Conservation (phyloP, 345 rosid species). For the Gossypium herbaceum region DNA sequence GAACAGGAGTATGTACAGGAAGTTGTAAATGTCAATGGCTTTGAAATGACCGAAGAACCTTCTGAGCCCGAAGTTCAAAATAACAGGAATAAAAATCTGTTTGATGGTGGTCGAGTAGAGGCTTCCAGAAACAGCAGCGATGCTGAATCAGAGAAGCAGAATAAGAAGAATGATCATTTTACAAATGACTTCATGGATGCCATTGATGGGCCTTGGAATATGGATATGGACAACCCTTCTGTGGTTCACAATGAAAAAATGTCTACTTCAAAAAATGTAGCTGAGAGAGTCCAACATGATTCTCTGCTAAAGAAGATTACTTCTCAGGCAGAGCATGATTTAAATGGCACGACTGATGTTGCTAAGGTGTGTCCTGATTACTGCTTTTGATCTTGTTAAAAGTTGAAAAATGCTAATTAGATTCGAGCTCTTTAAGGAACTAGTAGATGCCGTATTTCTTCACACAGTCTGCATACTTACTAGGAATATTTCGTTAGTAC, state of each 20-base stretch:
- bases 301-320: slow-evolving; percentile 18
- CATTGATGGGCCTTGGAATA: slow-evolving; percentile 1
- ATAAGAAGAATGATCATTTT: slow-evolving; percentile 3
- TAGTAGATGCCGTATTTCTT: not conserved
- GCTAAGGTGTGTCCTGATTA: slow-evolving; percentile 4
- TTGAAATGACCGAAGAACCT: slow-evolving; percentile 15
- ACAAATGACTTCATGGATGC: slow-evolving; percentile 10
- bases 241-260: not conserved
- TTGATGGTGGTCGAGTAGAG: not conserved
- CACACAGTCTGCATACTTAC: not conserved
- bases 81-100: not conserved
- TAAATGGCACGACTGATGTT: slow-evolving; percentile 12
- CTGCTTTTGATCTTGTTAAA: not conserved
- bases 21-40: not conserved
- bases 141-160: slow-evolving; percentile 15
- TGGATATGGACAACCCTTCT: slow-evolving; percentile 23
- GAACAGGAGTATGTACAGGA: slow-evolving; percentile 13
- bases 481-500: not conserved
- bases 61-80: slow-evolving; percentile 11
- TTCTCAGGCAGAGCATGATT: slow-evolving; percentile 11
- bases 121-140: slow-evolving; percentile 4
- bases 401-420: not conserved
- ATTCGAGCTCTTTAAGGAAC: not conserved
- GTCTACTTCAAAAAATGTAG: slow-evolving; percentile 11
- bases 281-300: slow-evolving; percentile 7